Evolutionary conservation across 1,284 basidiomycete species (phyloP), one percentile per base, ranked within the genome.

Genomic region (Ustanciosporium gigantosporum): DNA sequence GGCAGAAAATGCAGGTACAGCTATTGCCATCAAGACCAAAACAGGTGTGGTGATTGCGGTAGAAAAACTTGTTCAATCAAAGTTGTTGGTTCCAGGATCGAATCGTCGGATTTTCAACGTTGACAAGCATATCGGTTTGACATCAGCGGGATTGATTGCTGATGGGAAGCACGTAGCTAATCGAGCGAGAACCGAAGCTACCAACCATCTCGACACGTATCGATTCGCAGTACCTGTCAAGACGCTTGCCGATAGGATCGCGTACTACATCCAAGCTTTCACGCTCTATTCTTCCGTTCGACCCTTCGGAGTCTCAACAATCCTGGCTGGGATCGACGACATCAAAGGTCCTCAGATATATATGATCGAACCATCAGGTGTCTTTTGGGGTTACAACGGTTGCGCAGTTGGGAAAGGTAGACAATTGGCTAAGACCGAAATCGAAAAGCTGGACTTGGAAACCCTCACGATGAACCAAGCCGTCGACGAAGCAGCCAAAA

Each of bases 261-360:
- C 89, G 1, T 83, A 87, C 29, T 96, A 92, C 78, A 87, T 91
- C 3, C 95, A 98, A 81, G 88, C 89, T 17, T 98, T 96, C 81
- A 98, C 95, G 7, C 87, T 96, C 41, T 97, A 98, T 80, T 96
- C 93, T 0, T 96, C 93, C 20, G 95, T 98, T 25, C 87, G 95
- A 21, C 95, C 95, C 0, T 98, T 98, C 69, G 95, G 95, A 14
- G 87, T 94, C 67, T 91, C 91, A 68, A 88, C 92, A 19, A 88
- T 99, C 74, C 81, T 98, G 16, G 94, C 87, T 31, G 87, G 88
- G 9, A 83, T 94, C 6, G 95, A 98, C 82, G 89, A 90, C 79
- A 84, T 84, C 31, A 59, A 59, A 27, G 67, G 69, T 3, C 92
- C 95, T 41, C 83, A 85, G 43, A 82, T 99, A 22, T 96, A 86